A percentile compares a stretch with the other conserved stretches of the same genome.
Evolutionary conservation across 2,329 filamentous ascomycete genomes (phyloP).

Genomic region (Nigrospora oryzae): DNA sequence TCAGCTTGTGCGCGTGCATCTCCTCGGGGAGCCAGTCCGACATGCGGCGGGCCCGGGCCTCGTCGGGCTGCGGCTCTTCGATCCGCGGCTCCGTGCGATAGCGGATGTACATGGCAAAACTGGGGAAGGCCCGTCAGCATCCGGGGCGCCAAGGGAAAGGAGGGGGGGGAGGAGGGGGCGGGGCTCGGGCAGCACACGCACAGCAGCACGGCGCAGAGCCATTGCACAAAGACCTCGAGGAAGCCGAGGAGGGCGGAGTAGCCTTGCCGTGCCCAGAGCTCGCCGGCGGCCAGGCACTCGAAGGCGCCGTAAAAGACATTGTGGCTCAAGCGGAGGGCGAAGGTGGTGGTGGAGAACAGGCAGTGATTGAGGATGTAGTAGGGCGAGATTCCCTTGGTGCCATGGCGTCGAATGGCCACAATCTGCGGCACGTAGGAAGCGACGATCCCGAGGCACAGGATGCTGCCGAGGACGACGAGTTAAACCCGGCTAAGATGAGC

Average conservation of each 20-base stretch:
- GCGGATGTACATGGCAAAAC: constrained; percentile 3
- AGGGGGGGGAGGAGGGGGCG: neutral
- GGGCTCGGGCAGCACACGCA: neutral
- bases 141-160: neutral
- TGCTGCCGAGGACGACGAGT: neutral
- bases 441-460: constrained; percentile 4
- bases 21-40: constrained; percentile 6
- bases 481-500: no score
- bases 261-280: constrained; percentile 4
- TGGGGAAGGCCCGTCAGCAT: neutral
- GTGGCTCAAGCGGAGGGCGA: constrained; percentile 6
- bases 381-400: constrained; percentile 6
- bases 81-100: constrained; percentile 2
- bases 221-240: constrained; percentile 6
- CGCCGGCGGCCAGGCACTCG: constrained; percentile 4
- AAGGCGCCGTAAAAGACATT: constrained; percentile 4
- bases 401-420: neutral
- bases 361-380: constrained; percentile 7
- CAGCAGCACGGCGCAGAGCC: constrained; percentile 6
- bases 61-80: neutral
- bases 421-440: constrained; percentile 5
- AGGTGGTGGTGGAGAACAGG: constrained; percentile 7
- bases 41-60: constrained; percentile 4
- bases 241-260: constrained; percentile 5
- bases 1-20: constrained; percentile 5